Base-by-base conservation (phyloP, 768 basidiomycete species). In the Coprinopsis cinerea region DNA sequence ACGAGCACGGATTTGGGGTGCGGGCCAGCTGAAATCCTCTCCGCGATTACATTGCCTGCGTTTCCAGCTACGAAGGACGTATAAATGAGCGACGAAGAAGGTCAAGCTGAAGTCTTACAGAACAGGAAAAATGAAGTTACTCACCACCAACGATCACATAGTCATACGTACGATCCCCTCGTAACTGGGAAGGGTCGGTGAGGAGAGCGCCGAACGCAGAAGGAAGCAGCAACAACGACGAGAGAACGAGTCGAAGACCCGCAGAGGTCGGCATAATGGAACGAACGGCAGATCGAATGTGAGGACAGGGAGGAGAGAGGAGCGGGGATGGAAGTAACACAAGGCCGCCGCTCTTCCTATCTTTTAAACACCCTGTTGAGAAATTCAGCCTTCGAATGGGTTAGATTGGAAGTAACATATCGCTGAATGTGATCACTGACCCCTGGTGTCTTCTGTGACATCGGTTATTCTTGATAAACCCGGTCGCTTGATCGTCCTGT, bases 11-110 rank as follows among this genome's bases (percentile, higher is more conserved):
- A 43, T 10, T 6, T 7, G 37, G 36, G 17, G 15, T 40, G 15
- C 11, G n/a, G 4, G 5, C 34, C 24, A 11, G 23, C 43, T 2
- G 49, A 44, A 25, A 51, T 23, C 4, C 49, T 30, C 5, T 51
- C 34, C 1, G 49, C 49, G 22, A 51, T 25, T 6, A 51, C 49
- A 39, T 51, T 51, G 17, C 49, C 49, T 24, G 49, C 49, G 15
- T 28, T 51, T 26, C 49, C 49, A 28, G 67, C 72, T 63, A 17
- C 36, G 26, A 23, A 15, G 13, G 20, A 22, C 37, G 13, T 17
- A 17, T 25, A 36, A 26, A 24, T 32, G 28, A 4, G 15, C 23
- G 10, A 20, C 15, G 4, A 20, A 7, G 17, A 43, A 22, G 15
- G 2, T 18, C 2, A 14, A 7, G 11, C 50, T 17, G 24, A 46